These are phyloP conservation scores for Pyrrhoderma lamaoense DNA, from an alignment of 1,284 basidiomycete genomes.

Conservation along the genomic window DNA sequence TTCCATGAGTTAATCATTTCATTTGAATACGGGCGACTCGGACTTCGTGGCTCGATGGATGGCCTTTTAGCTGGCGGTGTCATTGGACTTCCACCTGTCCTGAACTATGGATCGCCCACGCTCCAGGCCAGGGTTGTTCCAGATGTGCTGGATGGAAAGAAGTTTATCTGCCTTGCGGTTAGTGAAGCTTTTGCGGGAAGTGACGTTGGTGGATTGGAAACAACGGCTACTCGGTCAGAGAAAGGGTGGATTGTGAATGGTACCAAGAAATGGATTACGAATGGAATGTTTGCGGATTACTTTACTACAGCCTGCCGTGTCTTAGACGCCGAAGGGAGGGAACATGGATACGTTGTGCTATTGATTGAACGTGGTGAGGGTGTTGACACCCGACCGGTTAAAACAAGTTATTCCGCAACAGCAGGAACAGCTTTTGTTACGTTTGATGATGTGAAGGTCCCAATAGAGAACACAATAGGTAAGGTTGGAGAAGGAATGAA, in stretches of 20 bases:
- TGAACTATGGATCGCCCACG: constrained; percentile 81
- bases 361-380: constrained; percentile 73
- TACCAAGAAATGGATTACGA: constrained; percentile 96
- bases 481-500: constrained; percentile 77
- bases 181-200: constrained; percentile 88
- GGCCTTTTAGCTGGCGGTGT: constrained; percentile 77
- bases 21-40: constrained; percentile 78
- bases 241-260: constrained; percentile 74
- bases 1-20: constrained; percentile 83
- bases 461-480: constrained; percentile 80
- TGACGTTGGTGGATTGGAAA: constrained; percentile 81
- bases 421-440: constrained; percentile 90
- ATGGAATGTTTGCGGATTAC: constrained; percentile 74
- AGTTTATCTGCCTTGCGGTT: constrained; percentile 69
- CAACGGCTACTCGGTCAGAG: constrained; percentile 62
- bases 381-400: constrained; percentile 88
- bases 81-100: constrained; percentile 77
- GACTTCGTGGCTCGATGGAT: constrained; percentile 80
- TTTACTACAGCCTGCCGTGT: constrained; percentile 75
- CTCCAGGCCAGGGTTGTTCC: constrained; percentile 57
- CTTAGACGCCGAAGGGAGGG: constrained; percentile 34
- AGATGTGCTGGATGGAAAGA: constrained; percentile 75
- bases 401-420: constrained; percentile 79
- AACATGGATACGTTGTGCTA: constrained; percentile 79
- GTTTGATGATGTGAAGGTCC: constrained; percentile 88